phyloP scores from a whole-genome alignment of 148 eudicot genomes.

The Amaranthus cruentus region DNA sequence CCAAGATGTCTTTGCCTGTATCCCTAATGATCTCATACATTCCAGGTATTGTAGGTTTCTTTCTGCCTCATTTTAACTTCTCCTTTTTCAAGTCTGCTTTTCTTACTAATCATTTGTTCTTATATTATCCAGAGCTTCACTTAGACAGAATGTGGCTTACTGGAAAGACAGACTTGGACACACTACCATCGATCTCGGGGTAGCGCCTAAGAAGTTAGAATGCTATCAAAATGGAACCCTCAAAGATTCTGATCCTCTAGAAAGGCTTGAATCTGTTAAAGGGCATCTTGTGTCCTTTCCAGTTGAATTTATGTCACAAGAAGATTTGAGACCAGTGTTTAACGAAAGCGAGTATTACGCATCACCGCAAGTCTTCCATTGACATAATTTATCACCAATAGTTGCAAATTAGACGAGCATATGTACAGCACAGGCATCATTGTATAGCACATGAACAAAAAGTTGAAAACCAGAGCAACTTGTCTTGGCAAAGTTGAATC shows the following conservation, averaged over 20 bases:
- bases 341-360: constrained; percentile 97
- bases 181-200: constrained; percentile 87
- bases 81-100: not conserved
- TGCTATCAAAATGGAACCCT: constrained; percentile 73
- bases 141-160: constrained; percentile 71
- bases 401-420: not conserved
- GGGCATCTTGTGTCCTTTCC: constrained; percentile 98
- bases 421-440: not conserved
- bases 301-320: constrained; percentile 85
- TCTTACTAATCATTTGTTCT: not conserved
- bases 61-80: not conserved
- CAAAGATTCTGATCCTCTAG: constrained; percentile 69
- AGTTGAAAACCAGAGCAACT: not conserved
- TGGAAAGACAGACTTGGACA: constrained; percentile 93
- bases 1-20: constrained; percentile 94
- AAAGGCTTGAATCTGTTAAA: constrained; percentile 65
- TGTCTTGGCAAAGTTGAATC: not conserved
- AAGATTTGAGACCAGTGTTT: constrained; percentile 93
- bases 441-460: too few species aligned
- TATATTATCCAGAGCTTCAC: constrained; percentile 49
- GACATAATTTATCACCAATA: constrained; percentile 4
- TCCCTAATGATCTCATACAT: constrained; percentile 91
- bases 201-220: constrained; percentile 82
- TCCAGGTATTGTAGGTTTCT: constrained; percentile 50
- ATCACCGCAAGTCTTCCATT: constrained; percentile 92